Evolutionary conservation across 208 protist species (phyloP).

Genomic region (Leishmania aethiopica): DNA sequence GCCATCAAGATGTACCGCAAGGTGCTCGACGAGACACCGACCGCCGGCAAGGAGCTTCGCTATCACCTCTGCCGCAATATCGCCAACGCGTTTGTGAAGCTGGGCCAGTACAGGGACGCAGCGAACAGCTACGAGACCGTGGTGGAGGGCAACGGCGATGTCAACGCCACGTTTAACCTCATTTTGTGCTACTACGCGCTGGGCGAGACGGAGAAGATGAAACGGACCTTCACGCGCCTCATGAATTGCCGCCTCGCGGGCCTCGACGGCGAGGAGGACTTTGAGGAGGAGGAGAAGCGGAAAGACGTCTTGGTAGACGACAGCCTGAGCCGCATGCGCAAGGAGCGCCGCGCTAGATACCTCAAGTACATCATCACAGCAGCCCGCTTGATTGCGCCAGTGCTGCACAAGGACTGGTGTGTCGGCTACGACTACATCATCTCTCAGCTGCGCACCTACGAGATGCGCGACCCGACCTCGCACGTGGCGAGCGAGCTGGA

Average conservation of each 20-base stretch:
- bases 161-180: conserved; percentile 95
- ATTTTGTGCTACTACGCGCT: conserved; percentile 97
- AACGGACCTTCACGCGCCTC: conserved; percentile 91
- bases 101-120: conserved; percentile 97
- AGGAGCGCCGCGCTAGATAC: conserved; percentile 78
- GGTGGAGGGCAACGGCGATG: conserved; percentile 92
- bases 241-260: conserved; percentile 74
- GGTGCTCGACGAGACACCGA: conserved; percentile 94
- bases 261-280: conserved; percentile 75
- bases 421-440: conserved; percentile 96
- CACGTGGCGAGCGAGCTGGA: conserved; percentile 94
- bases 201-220: conserved; percentile 95
- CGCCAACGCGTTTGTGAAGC: conserved; percentile 95
- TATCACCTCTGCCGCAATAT: conserved; percentile 97
- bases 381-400: conserved; percentile 94
- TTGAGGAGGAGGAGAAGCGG: conserved; percentile 84
- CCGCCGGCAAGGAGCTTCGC: conserved; percentile 89
- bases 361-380: conserved; percentile 91
- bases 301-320: conserved; percentile 89
- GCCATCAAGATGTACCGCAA: conserved; percentile 98
- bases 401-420: conserved; percentile 93
- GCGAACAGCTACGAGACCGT: conserved; percentile 94
- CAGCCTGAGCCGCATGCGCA: conserved; percentile 77
- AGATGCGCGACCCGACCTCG: conserved; percentile 87
- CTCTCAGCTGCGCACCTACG: conserved; percentile 89